Evolutionary conservation across 2,329 filamentous ascomycete species (phyloP), one percentile per base, ranked within the genome.

Genomic region (Hypomyces perniciosus): DNA sequence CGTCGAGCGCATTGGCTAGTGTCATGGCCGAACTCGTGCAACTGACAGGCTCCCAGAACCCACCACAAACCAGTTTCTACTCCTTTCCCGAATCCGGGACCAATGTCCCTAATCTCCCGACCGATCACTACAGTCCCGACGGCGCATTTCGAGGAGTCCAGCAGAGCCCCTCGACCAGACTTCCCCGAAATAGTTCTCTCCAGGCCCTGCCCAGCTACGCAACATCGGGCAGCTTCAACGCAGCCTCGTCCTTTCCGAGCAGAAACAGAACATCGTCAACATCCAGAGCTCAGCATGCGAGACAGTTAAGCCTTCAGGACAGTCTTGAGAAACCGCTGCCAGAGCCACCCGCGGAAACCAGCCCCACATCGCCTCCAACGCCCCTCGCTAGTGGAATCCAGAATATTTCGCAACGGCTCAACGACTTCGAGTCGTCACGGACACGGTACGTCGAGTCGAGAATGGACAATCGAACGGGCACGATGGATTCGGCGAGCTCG

Each of bases 291-390:
- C 62, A 43, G 67, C 77, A 81, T 80, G 78, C 68, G 52, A 71
- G 76, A 57, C 76, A 73, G 58, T 54, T 79, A 62, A 82, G 74
- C 56, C 65, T 81, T 45, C 77, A 79, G 60, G 69, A 76, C 52
- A 81, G 78, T 58, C 77, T 82, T 56, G 72, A 74, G 58, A 83
- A 83, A 63, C 79, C 79, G 44, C 64, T 82, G 26, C 79, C 79
- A 34, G 72, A 75, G 27, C 77, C 79, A 28, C 70, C 62, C n/a
- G 46, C 48, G 30, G 53, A 53, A 51, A 46, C 50, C 30, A 57
- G 57, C 44, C 59, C 57, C 44, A 53, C 56, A 59, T 49, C 63
- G 57, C 54, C 66, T 60, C 48, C 65, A 65, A 44, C 72, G 62
- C 12, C 67, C 66, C 30, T 59, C 59, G 48, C 54, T 61, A 48